Evolutionary conservation across 2,329 filamentous ascomycete species (phyloP), one percentile per base, ranked within the genome.

Genomic region (Alternaria atra): DNA sequence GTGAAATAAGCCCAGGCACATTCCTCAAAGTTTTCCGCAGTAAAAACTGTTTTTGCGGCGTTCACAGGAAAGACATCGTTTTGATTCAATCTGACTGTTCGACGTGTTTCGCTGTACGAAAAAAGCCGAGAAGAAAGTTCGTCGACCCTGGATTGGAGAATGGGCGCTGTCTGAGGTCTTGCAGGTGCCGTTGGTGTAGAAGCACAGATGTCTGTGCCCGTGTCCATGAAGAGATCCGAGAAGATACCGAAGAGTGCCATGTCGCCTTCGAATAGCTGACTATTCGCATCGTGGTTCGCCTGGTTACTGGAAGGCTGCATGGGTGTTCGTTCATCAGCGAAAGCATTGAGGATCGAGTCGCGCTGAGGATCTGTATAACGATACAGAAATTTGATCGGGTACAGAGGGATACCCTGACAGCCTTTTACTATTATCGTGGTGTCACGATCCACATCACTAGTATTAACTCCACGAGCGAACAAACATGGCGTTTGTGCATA

Each of bases 1-100:
- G 77, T 77, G 57, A 83, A 83, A 55, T 82, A 84, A 3, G 82
- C 68, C 2, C 70, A 67, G 4, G 81, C 66, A 55, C 80, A 82
- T 6, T 52, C 27, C 6, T 30, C 50, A 6, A 67, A 20, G 13
- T 59, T 67, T 6, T 57, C 30, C 2, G 27, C 50, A 4, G 64
- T 63, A 34, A 69, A 67, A 1, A 62, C 66, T 7, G 34, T 30
- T 46, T 17, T 58, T 4, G 60, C 65, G 8, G 50, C 13, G 15
- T 52, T 52, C 12, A 40, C n/a, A 1, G 56, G 47, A 20, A 60
- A 58, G 1, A 46, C 7, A 5, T 17, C 17, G 4, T 35, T 35
- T 10, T 27, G 32, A 3, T 27, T 35, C 12, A 25, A 39, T 4
- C 13, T 13, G 1, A 20, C 13, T 3, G 30, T 50, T 25, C 32